Evolutionary conservation across 169 alveolate genomes (phyloP), one percentile per base, ranked within the genome.

Genomic region (Fabrea salina): DNA sequence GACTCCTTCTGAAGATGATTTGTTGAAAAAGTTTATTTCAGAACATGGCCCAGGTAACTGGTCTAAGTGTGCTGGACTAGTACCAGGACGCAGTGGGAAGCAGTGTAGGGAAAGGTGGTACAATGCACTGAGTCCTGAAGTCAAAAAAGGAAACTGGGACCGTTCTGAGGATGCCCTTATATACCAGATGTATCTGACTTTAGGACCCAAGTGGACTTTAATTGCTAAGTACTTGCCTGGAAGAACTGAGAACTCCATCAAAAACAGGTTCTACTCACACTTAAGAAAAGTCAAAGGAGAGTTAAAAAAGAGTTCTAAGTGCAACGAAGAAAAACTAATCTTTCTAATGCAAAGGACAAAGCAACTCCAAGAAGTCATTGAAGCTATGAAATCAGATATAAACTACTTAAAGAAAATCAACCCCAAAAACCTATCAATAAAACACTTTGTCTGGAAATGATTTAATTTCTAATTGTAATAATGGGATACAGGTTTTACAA

Each of bases 21-120:
- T 49, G 49, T 78, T 88, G 30, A 39, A 33, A 30, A 80, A 85
- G 16, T 88, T 87, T 87, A 80, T 88, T 2, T 57, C 70, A 8
- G 58, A 59, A 32, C 58, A 84, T 64, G 90, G 91, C 25, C 75
- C 88, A 11, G 51, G 75, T 30, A 82, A 82, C 57, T 88, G 93
- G 91, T 70, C 86, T 11, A 47, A 57, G 32, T 79, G 88, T 56
- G 66, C 88, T 33, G 82, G 68, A 54, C 50, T 44, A 3, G 82
- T 88, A 27, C 87, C 87, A 3, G 93, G 93, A 51, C 74, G 93
- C 71, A 75, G 83, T 41, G 90, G 89, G 1, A 88, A 88, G 54
- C 74, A 88, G 66, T 82, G 89, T 47, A 56, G 91, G 47, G 93
- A 88, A 64, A 81, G 89, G 80, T 88, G 89, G 89, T 79, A 75